Evolutionary conservation across 78 protist species (phyloP).

Genomic region (Blattamonas nauphoetae): DNA sequence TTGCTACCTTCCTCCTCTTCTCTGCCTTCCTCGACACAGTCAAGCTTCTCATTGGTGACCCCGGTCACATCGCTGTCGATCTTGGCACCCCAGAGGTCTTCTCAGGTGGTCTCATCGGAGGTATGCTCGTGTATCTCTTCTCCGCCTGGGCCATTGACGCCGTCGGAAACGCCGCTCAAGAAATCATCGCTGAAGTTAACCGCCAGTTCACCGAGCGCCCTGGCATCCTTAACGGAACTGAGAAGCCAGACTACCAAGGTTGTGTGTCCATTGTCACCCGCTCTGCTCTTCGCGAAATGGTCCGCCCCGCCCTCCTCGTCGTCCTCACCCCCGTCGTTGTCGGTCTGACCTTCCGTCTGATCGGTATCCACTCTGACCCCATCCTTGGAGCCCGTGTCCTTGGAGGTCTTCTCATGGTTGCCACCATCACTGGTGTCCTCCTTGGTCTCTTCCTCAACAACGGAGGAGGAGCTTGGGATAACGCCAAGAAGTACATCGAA

Average conservation of each 20-base stretch:
- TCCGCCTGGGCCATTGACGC: conserved; percentile 48
- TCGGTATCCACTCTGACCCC: conserved; percentile 15
- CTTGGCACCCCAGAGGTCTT: conserved; percentile 31
- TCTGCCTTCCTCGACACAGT: conserved; percentile 41
- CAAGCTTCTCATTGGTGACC: not conserved
- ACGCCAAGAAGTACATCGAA: conserved; percentile 68
- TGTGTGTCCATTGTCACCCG: conserved; percentile 54
- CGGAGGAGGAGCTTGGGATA: conserved; percentile 74
- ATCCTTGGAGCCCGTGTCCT: conserved; percentile 12
- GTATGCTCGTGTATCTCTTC: conserved; percentile 49
- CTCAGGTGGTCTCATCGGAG: conserved; percentile 62
- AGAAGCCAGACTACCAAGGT: conserved; percentile 32
- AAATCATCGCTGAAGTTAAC: conserved; percentile 43
- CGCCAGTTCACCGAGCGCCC: conserved; percentile 36
- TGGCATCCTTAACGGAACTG: conserved; percentile 33
- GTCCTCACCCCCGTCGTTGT: conserved; percentile 28
- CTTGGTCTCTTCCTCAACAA: conserved; percentile 57
- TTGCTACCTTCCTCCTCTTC: conserved; percentile 61
- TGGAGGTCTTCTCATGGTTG: conserved; percentile 16
- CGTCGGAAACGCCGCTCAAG: conserved; percentile 59
- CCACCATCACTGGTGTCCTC: conserved; percentile 37
- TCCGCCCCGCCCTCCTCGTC: conserved; percentile 41
- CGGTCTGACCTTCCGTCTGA: conserved; percentile 28
- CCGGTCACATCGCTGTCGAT: conserved; percentile 1
- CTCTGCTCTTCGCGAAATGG: conserved; percentile 44